phyloP scores from a whole-genome alignment of 2,329 filamentous ascomycete species.

The Pestalotiopsis sp. region DNA sequence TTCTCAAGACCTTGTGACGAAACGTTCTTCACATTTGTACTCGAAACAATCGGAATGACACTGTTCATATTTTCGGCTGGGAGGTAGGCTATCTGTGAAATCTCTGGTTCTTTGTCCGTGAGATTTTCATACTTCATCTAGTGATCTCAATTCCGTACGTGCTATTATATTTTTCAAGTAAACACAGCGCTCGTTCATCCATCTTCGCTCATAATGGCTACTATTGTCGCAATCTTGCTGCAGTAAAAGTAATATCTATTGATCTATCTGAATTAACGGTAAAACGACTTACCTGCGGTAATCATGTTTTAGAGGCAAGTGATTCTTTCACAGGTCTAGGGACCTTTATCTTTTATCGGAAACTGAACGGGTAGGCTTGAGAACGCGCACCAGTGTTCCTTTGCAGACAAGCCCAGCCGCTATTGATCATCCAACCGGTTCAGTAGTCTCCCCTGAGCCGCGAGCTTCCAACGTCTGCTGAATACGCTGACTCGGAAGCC shows the following conservation, averaged over 20 bases:
- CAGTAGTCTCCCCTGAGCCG: conserved; percentile 1
- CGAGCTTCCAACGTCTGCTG: conserved; percentile 34
- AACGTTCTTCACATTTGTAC: background rate
- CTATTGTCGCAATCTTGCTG: no score
- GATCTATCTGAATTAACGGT: no score
- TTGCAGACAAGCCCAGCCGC: no score
- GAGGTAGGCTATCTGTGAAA: background rate
- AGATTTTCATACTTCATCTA: background rate
- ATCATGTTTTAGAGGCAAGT: no score
- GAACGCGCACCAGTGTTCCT: background rate
- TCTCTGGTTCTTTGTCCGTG: no score
- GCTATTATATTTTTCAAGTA: no score
- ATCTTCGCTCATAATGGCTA: no score
- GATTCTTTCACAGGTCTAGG: no score
- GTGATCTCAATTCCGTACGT: no score
- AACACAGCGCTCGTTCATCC: no score
- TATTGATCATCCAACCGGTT: background rate
- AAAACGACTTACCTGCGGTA: no score
- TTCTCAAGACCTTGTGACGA: conserved; percentile 25
- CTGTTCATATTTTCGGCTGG: background rate
- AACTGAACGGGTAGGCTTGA: background rate
- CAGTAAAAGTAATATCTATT: no score
- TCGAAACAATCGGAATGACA: background rate
- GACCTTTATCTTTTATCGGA: background rate
- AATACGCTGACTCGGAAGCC: conserved; percentile 47